phyloP scores from a whole-genome alignment of 495 filamentous ascomycete species.

The Hyphodiscus hymeniophilus region DNA sequence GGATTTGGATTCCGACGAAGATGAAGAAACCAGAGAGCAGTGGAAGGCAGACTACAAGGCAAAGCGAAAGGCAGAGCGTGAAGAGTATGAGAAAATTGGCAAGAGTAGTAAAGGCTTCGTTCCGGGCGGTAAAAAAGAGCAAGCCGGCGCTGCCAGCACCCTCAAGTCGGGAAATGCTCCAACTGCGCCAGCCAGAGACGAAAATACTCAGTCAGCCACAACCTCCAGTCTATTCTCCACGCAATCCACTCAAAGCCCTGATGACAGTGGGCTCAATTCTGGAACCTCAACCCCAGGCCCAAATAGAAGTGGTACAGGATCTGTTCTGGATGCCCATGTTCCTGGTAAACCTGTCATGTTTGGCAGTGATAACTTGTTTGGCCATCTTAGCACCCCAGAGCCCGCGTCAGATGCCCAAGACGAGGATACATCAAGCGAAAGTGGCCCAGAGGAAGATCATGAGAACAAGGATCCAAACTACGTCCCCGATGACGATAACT shows the following conservation, averaged over 20 bases:
- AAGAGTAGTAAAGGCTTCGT: constrained; percentile 47
- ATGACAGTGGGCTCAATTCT: constrained; percentile 5
- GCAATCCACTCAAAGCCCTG: not conserved
- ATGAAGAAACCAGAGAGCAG: constrained; percentile 98
- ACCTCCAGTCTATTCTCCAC: constrained; percentile 10
- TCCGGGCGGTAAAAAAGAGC: constrained; percentile 32
- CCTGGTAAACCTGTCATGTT: constrained; percentile 4
- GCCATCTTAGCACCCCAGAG: constrained; percentile 35
- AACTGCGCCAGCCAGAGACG: not conserved
- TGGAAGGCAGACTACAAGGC: constrained; percentile 62
- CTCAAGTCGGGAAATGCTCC: not conserved
- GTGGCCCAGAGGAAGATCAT: constrained; percentile 15
- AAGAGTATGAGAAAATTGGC: constrained; percentile 88
- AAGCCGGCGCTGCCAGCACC: constrained; percentile 7
- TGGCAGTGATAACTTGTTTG: constrained; percentile 37
- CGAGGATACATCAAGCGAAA: constrained; percentile 22
- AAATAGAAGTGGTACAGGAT: constrained; percentile 24
- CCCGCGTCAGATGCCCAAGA: constrained; percentile 19
- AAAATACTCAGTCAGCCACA: not conserved
- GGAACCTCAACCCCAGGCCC: constrained; percentile 22
- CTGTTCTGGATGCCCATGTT: constrained; percentile 18
- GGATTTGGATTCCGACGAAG: constrained; percentile 48
- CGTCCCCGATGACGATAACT: constrained; percentile 24
- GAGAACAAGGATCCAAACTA: constrained; percentile 22
- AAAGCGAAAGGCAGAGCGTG: constrained; percentile 46